phyloP scores from a whole-genome alignment of 2,329 filamentous ascomycete species.

The Botrytis paeoniae region DNA sequence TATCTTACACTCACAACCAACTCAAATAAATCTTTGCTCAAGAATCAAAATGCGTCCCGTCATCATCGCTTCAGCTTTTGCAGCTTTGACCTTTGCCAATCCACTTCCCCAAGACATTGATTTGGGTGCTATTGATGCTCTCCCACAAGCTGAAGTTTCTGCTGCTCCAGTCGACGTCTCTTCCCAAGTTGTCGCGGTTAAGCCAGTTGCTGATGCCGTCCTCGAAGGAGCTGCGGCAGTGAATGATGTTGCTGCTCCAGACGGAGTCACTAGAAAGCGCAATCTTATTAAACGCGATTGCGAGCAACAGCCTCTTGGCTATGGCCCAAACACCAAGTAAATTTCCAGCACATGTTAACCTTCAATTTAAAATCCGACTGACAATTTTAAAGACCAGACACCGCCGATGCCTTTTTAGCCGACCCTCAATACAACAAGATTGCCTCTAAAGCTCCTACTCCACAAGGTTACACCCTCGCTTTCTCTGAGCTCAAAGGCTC shows the following conservation, averaged over 20 bases:
- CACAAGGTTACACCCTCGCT: constrained; percentile 38
- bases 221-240: background rate
- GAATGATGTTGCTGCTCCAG: background rate
- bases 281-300: background rate
- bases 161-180: constrained; percentile 34
- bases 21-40: background rate
- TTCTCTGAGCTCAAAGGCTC: constrained; percentile 38
- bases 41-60: constrained; percentile 25
- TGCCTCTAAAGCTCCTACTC: constrained; percentile 23
- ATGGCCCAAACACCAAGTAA: constrained; percentile 4
- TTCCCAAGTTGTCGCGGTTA: background rate
- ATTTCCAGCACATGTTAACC: background rate
- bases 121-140: constrained; percentile 37
- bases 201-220: background rate
- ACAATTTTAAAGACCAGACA: constrained; percentile 3
- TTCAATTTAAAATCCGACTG: background rate
- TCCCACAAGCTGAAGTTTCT: constrained; percentile 35
- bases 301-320: background rate
- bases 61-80: constrained; percentile 27
- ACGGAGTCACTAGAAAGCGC: background rate
- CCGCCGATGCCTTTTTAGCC: background rate
- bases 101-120: constrained; percentile 40
- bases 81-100: constrained; percentile 28
- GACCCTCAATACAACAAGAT: background rate
- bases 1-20: background rate